A percentile compares a stretch with the other conserved stretches of the same genome.
phyloP scores from a whole-genome alignment of 306 rosid genomes.

The Ziziphus jujuba region DNA sequence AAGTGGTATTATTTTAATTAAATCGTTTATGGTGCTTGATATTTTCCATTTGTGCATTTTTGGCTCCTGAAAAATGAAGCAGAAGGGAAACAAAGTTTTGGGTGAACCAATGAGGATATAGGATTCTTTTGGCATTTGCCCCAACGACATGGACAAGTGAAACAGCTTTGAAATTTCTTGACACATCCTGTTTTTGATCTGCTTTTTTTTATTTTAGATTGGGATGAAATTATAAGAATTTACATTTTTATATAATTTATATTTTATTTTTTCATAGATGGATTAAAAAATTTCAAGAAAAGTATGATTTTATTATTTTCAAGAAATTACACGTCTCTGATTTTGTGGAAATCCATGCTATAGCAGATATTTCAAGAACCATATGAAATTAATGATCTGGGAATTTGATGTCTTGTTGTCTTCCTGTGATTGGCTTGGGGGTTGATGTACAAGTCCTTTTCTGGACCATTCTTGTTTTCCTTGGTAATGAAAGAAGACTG shows the following conservation, averaged over 20 bases:
- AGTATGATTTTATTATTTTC: background rate
- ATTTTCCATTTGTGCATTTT: background rate
- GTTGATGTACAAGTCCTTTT: constrained; percentile 41
- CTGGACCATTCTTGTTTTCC: constrained; percentile 32
- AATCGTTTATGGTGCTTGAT: background rate
- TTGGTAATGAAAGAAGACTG: constrained; percentile 30
- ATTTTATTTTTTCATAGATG: no score
- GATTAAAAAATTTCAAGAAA: constrained; percentile 4
- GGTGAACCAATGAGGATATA: background rate
- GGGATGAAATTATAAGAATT: constrained; percentile 5
- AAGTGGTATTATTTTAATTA: background rate
- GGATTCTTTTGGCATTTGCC: constrained; percentile 4
- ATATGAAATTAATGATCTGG: constrained; percentile 15
- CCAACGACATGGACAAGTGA: constrained; percentile 19
- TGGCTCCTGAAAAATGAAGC: background rate
- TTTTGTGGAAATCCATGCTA: background rate
- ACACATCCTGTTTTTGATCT: background rate
- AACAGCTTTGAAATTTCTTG: constrained; percentile 25
- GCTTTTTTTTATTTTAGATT: background rate
- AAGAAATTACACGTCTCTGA: background rate
- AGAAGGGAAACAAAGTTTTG: background rate
- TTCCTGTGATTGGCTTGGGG: constrained; percentile 23
- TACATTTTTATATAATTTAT: background rate
- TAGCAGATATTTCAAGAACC: constrained; percentile 30
- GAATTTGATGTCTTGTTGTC: constrained; percentile 25